Evolutionary conservation across 2,329 filamentous ascomycete genomes (phyloP).

Genomic region (Cordyceps tenuipes): DNA sequence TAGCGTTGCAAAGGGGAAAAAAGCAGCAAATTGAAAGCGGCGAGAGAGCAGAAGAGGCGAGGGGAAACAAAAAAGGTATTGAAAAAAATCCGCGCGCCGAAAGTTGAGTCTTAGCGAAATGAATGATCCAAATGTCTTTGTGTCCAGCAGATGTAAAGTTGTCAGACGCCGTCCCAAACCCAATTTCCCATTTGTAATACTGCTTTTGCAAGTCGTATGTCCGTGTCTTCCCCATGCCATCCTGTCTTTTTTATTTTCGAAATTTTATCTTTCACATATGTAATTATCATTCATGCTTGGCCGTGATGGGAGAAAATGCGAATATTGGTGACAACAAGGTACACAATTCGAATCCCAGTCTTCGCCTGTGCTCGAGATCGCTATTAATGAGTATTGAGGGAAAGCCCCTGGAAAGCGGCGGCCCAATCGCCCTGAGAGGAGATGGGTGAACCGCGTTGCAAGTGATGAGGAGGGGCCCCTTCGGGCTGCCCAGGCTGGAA

Average conservation of each 20-base stretch:
- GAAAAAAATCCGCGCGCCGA: constrained; percentile 6
- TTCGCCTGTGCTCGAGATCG: neutral
- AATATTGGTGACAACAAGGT: neutral
- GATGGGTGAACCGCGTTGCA: constrained; percentile 34
- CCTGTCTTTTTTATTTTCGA: constrained; percentile 6
- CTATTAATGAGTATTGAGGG: constrained; percentile 53
- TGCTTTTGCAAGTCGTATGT: constrained; percentile 12
- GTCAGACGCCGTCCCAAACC: constrained; percentile 11
- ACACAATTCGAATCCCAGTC: constrained; percentile 7
- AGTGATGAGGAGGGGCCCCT: constrained; percentile 26
- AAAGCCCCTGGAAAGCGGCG: constrained; percentile 60
- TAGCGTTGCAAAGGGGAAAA: constrained; percentile 1
- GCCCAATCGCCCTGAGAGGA: constrained; percentile 51
- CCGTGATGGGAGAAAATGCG: neutral
- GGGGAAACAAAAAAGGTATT: constrained; percentile 15
- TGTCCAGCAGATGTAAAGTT: constrained; percentile 10
- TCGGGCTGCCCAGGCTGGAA: constrained; percentile 34
- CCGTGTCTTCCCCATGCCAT: constrained; percentile 1
- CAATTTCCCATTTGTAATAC: constrained; percentile 7
- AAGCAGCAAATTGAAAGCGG: constrained; percentile 2
- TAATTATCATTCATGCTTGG: constrained; percentile 5
- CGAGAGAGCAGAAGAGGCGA: constrained; percentile 2
- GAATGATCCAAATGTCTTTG: constrained; percentile 13
- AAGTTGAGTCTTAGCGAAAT: constrained; percentile 12
- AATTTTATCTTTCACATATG: constrained; percentile 4